Base-by-base conservation (phyloP, 345 rosid species). In the Arabis hirsuta region DNA sequence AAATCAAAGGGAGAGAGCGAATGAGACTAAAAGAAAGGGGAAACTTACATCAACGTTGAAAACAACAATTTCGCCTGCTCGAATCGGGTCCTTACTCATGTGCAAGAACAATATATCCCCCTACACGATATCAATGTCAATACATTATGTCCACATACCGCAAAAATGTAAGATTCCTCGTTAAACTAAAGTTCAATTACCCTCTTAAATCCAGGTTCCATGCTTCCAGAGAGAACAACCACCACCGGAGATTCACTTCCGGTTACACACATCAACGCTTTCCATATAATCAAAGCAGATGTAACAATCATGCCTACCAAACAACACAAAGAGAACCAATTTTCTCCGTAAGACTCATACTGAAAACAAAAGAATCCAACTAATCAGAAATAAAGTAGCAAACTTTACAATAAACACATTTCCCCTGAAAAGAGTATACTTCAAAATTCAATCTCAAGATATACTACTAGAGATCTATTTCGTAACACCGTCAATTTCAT, bases 141-240 rank as follows among this genome's bases (percentile, higher is more conserved):
- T 47, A 55, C 13, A 34, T 16, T 29, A 36, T 13, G n/a, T 14
- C 1, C 47, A 36, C 24, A 47, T 16, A n/a, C 46, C 29, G n/a
- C 9, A 22, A 54, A 22, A 55, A 32, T 9, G 22, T n/a, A 47
- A 41, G 3, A 2, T 5, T 55, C 11, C 41, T 39, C 4, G 48
- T 5, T 13, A 11, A 42, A 41, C 8, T 27, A 12, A 62, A 41
- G 42, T 39, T 22, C 3, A 74, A 42, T 68, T 58, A 87, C 89
- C 74, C 91, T 76, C 73, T 84, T 72, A 77, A 92, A 90, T 60
- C 88, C 96, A 12, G 95, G 98, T 71, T 90, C 95, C 95, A 90
- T 88, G 57, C 96, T 90, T 41, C 73, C 91, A 19, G 95, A 73
- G 14, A 92, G 86, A 70, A 87, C 89, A 67, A 90, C 96, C 7